Percentiles rank a stretch among this genome's conserved stretches.
Evolutionary conservation across 306 rosid genomes (phyloP).

Genomic region (Corylus avellana): DNA sequence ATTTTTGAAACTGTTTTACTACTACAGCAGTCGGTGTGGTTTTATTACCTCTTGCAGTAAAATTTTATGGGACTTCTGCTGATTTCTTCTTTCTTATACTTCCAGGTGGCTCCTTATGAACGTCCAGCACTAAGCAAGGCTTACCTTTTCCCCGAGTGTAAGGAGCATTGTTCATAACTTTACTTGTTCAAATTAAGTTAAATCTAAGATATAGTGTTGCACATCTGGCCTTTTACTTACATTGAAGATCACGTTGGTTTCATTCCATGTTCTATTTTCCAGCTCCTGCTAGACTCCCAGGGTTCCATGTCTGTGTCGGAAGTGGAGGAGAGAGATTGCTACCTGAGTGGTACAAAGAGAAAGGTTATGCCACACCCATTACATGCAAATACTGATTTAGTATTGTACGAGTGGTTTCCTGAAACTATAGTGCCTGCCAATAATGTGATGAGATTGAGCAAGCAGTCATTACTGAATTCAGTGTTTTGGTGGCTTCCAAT

Average conservation of each 20-base stretch:
- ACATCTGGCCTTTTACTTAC: neutral
- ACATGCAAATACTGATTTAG: conserved; percentile 1
- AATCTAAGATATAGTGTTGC: conserved; percentile 10
- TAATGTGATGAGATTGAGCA: neutral
- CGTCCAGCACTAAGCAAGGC: conserved; percentile 99
- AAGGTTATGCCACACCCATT: conserved; percentile 51
- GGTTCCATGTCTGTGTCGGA: conserved; percentile 90
- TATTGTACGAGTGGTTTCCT: conserved; percentile 11
- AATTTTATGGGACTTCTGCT: conserved; percentile 15
- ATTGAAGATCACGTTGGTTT: conserved; percentile 13
- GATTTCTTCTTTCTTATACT: conserved; percentile 2
- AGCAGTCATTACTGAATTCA: neutral
- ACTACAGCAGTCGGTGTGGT: neutral
- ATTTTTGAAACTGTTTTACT: neutral
- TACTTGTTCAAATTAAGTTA: neutral
- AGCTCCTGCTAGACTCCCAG: conserved; percentile 99
- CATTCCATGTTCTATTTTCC: conserved; percentile 38
- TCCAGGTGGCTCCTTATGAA: conserved; percentile 96
- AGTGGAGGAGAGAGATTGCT: conserved; percentile 92
- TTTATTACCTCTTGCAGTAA: conserved; percentile 6
- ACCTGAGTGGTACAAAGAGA: conserved; percentile 86
- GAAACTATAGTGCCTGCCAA: neutral
- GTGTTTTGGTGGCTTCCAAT: neutral
- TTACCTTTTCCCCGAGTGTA: conserved; percentile 93
- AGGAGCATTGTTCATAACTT: conserved; percentile 24